A percentile compares a stretch with the other conserved stretches of the same genome.
phyloP scores from a whole-genome alignment of 2,329 filamentous ascomycete species.

The Decorospora gaudefroyi region DNA sequence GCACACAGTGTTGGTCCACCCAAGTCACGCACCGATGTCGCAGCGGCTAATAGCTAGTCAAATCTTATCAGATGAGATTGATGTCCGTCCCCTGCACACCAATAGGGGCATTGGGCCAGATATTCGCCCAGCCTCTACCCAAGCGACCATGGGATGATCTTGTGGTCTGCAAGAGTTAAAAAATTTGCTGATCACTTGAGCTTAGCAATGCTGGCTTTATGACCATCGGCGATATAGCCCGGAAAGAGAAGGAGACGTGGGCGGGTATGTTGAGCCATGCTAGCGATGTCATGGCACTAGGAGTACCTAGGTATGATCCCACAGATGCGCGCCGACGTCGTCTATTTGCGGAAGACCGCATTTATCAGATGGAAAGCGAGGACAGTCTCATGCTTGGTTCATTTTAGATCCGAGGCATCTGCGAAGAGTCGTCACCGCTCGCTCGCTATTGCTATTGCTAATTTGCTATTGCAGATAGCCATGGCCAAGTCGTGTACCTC shows the following conservation, averaged over 20 bases:
- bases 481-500: conserved; percentile 17
- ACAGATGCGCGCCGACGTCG: conserved; percentile 10
- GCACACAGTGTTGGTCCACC: conserved; percentile 3
- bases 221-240: conserved; percentile 22
- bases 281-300: conserved; percentile 13
- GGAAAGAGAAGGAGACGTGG: conserved; percentile 20
- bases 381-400: conserved; percentile 1
- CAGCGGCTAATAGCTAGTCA: conserved; percentile 1
- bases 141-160: conserved; percentile 23
- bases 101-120: conserved; percentile 16
- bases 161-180: conserved; percentile 12
- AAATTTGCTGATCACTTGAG: conserved; percentile 19
- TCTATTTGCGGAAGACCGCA: conserved; percentile 8
- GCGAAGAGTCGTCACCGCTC: conserved; percentile 29
- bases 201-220: conserved; percentile 12
- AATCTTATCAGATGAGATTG: conserved; percentile 40
- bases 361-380: conserved; percentile 11
- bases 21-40: conserved; percentile 23
- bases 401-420: conserved; percentile 45
- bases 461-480: conserved; percentile 11
- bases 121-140: conserved; percentile 9
- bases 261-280: conserved; percentile 12
- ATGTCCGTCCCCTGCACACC: conserved; percentile 10
- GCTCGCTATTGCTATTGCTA: conserved; percentile 1
- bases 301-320: conserved; percentile 6